Conservation (phyloP, 2,329 filamentous ascomycete genomes). For the Hymenotorrendiella dingleyae region DNA sequence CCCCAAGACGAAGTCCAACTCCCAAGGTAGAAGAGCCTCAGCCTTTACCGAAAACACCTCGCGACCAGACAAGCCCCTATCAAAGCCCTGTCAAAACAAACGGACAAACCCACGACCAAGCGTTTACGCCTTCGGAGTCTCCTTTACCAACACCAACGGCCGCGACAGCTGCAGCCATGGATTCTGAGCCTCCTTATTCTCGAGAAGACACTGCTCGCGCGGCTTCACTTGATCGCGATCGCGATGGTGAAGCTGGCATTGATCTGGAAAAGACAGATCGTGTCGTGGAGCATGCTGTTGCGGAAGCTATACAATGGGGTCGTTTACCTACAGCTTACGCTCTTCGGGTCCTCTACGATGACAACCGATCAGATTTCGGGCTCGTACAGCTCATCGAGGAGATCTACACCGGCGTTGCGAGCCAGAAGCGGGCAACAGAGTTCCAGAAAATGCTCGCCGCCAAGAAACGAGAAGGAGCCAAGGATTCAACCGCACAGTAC, state of each 20-base stretch:
- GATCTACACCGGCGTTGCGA: conserved; percentile 52
- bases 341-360: conserved; percentile 54
- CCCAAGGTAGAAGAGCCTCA: conserved; percentile 11
- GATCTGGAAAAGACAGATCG: conserved; percentile 36
- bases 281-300: conserved; percentile 52
- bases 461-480: conserved; percentile 53
- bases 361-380: conserved; percentile 43
- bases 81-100: conserved; percentile 10
- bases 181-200: background rate
- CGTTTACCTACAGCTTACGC: conserved; percentile 59
- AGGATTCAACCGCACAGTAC: conserved; percentile 44
- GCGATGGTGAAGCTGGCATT: conserved; percentile 16
- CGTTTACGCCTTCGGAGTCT: conserved; percentile 13
- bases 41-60: conserved; percentile 10
- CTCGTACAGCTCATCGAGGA: conserved; percentile 54
- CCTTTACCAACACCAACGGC: conserved; percentile 9
- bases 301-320: conserved; percentile 49
- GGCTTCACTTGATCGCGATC: background rate
- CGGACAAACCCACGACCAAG: conserved; percentile 9
- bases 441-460: conserved; percentile 46
- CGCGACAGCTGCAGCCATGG: conserved; percentile 1
- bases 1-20: conserved; percentile 14
- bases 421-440: conserved; percentile 42
- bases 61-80: conserved; percentile 13
- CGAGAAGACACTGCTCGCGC: background rate